These are phyloP conservation scores for Gleditsia sinensis DNA, from an alignment of 306 rosid species.

Conservation along the genomic window DNA sequence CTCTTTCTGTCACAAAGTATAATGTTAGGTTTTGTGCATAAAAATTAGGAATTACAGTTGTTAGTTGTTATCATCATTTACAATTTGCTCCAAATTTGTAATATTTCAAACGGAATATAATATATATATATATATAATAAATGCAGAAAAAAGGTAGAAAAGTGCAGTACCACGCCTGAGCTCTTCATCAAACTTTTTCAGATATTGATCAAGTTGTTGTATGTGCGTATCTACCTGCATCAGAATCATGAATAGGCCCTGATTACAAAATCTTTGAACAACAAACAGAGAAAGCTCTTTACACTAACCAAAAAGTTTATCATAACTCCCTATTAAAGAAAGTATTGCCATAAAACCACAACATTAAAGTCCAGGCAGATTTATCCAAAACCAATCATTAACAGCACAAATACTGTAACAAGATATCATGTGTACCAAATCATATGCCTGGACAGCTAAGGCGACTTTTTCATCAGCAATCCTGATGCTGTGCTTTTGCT, in stretches of 20 bases:
- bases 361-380: background rate
- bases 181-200: slow-evolving; percentile 84
- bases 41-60: background rate
- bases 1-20: slow-evolving; percentile 63
- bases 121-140: too few relatives aligned
- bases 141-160: slow-evolving; percentile 32
- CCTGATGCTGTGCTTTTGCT: slow-evolving; percentile 93
- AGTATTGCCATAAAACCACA: slow-evolving; percentile 10
- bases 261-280: slow-evolving; percentile 27
- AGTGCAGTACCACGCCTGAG: slow-evolving; percentile 71
- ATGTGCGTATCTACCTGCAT: slow-evolving; percentile 89
- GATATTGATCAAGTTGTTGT: slow-evolving; percentile 94
- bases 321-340: too few relatives aligned
- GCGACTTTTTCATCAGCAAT: slow-evolving; percentile 92
- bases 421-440: slow-evolving; percentile 66
- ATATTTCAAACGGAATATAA: too few relatives aligned
- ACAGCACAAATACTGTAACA: background rate
- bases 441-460: slow-evolving; percentile 91
- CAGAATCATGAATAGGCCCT: slow-evolving; percentile 29
- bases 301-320: background rate
- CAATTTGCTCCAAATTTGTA: background rate
- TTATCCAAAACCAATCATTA: slow-evolving; percentile 13
- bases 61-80: background rate
- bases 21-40: slow-evolving; percentile 4
- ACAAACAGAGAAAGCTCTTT: slow-evolving; percentile 20